Percentiles rank a stretch among this genome's conserved stretches.
Conservation (phyloP, 2,329 filamentous ascomycete genomes). For the Stagonosporopsis vannaccii region DNA sequence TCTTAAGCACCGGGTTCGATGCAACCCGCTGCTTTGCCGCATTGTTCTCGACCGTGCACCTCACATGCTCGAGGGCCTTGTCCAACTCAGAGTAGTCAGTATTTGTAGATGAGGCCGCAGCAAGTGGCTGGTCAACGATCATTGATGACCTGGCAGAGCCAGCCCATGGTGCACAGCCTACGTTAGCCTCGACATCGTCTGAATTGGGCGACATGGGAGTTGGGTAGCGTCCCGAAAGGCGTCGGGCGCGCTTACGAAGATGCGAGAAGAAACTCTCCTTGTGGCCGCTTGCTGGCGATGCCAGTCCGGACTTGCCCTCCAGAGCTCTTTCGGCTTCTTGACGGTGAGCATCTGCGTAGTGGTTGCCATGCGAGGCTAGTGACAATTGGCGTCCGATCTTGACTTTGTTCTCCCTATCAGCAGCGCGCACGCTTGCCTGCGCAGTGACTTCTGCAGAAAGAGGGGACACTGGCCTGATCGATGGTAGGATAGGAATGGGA, state of each 20-base stretch:
- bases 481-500: conserved; percentile 95
- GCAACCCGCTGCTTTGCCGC: conserved; percentile 49
- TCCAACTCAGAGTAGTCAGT: conserved; percentile 67
- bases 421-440: conserved; percentile 74
- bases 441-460: conserved; percentile 92
- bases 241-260: conserved; percentile 87
- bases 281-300: conserved; percentile 78
- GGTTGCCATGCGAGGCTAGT: conserved; percentile 87
- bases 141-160: conserved; percentile 82
- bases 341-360: conserved; percentile 88
- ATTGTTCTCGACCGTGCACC: conserved; percentile 63
- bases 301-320: conserved; percentile 78
- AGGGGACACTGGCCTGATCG: conserved; percentile 93
- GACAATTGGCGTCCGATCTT: conserved; percentile 96
- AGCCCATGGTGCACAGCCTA: conserved; percentile 87
- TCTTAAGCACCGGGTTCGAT: conserved; percentile 57
- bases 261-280: conserved; percentile 99
- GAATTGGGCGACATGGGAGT: conserved; percentile 77
- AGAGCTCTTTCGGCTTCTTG: conserved; percentile 91
- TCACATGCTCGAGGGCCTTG: conserved; percentile 66
- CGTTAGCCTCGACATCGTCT: conserved; percentile 92
- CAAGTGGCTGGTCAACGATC: conserved; percentile 66
- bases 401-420: conserved; percentile 67
- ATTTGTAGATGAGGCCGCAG: conserved; percentile 56
- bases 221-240: conserved; percentile 91